Conservation (phyloP, 305 asterid species). For the Lippia alba region DNA sequence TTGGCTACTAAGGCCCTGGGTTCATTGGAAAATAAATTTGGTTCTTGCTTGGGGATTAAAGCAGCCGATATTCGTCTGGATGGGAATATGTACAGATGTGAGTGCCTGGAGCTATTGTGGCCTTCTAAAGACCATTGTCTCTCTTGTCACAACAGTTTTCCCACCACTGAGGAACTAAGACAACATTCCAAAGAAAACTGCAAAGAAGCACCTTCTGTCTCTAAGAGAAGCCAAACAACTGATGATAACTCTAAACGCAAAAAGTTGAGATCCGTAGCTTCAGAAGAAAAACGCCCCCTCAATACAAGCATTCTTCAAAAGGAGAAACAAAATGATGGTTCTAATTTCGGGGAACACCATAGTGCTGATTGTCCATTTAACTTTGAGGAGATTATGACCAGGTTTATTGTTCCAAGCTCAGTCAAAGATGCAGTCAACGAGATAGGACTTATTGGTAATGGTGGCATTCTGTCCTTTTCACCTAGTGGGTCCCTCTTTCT, state of each 20-base stretch:
- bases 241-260: constrained; percentile 58
- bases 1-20: constrained; percentile 64
- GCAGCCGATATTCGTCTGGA: constrained; percentile 38
- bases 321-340: constrained; percentile 52
- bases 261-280: constrained; percentile 42
- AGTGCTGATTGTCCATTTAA: constrained; percentile 63
- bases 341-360: constrained; percentile 42
- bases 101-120: constrained; percentile 86
- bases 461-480: constrained; percentile 62
- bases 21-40: constrained; percentile 58
- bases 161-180: constrained; percentile 51
- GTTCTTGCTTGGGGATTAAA: constrained; percentile 50
- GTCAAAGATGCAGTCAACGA: constrained; percentile 69
- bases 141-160: constrained; percentile 77
- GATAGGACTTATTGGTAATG: constrained; percentile 67
- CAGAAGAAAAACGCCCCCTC: constrained; percentile 47
- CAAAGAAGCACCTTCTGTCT: constrained; percentile 42
- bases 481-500: constrained; percentile 47
- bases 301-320: constrained; percentile 39
- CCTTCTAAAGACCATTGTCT: constrained; percentile 71
- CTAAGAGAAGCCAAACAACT: constrained; percentile 45
- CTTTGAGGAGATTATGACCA: constrained; percentile 73
- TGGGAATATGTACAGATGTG: constrained; percentile 66
- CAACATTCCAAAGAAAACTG: constrained; percentile 64
- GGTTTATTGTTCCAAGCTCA: constrained; percentile 65